phyloP scores from a whole-genome alignment of 768 basidiomycete species.

The Psilocybe cyanescens region DNA sequence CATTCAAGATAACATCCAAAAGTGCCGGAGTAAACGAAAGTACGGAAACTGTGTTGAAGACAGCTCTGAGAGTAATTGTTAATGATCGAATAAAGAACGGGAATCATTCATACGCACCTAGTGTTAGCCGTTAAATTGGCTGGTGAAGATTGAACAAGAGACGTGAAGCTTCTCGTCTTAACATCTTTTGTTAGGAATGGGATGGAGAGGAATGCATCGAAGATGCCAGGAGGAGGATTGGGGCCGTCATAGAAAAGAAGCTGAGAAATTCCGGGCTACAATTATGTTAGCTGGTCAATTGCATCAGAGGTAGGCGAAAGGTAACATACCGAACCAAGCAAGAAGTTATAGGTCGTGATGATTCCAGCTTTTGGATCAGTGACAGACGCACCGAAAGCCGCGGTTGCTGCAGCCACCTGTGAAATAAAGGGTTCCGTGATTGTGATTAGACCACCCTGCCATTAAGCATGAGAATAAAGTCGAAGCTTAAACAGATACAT shows the following conservation, averaged over 20 bases:
- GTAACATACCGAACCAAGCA: constrained; percentile 36
- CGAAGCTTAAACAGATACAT: background rate
- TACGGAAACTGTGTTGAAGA: constrained; percentile 48
- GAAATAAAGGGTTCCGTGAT: constrained; percentile 26
- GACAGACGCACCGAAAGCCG: constrained; percentile 41
- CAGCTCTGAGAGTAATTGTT: constrained; percentile 21
- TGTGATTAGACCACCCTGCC: constrained; percentile 54
- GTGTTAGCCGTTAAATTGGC: constrained; percentile 33
- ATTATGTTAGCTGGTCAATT: no score
- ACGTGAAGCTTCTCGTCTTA: constrained; percentile 40
- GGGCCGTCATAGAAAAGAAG: constrained; percentile 66
- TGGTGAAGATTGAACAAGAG: constrained; percentile 42
- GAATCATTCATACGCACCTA: constrained; percentile 17
- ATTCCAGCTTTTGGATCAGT: constrained; percentile 56
- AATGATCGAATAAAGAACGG: background rate
- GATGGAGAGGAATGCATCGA: constrained; percentile 54
- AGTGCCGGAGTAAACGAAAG: constrained; percentile 35
- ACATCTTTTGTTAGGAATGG: constrained; percentile 41
- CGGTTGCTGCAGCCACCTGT: constrained; percentile 37
- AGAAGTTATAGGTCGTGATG: constrained; percentile 48
- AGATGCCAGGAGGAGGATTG: constrained; percentile 48
- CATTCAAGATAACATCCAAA: constrained; percentile 44
- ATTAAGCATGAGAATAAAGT: background rate
- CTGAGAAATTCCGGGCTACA: constrained; percentile 25
- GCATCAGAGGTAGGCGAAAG: no score